Conservation (phyloP, 345 rosid genomes). For the Barbarea vulgaris region DNA sequence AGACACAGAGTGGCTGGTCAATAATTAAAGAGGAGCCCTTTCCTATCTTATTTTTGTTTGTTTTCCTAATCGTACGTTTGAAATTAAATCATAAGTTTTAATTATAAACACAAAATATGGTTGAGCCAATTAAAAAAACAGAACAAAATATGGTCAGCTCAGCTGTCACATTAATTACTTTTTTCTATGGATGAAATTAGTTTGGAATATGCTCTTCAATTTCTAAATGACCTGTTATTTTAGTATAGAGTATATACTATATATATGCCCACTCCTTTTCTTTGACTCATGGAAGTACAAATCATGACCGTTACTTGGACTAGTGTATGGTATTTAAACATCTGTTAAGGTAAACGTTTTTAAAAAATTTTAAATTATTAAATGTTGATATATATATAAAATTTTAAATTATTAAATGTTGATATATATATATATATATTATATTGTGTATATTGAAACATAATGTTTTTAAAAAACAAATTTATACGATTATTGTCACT, state of each 20-base stretch:
- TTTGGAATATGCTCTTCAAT: constrained; percentile 29
- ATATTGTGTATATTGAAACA: not conserved
- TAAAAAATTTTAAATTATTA: not conserved
- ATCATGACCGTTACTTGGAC: not conserved
- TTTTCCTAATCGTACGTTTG: constrained; percentile 23
- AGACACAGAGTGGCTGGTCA: constrained; percentile 26
- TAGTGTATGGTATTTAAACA: not conserved
- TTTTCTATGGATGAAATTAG: constrained; percentile 23
- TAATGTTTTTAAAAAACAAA: no score
- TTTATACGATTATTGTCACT: no score
- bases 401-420: no score
- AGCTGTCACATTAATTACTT: constrained; percentile 10
- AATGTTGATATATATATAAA: not conserved
- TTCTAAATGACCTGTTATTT: constrained; percentile 30
- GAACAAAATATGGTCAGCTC: constrained; percentile 5
- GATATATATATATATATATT: not conserved
- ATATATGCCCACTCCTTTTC: constrained; percentile 26
- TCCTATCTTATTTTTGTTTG: not conserved
- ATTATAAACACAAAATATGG: not conserved
- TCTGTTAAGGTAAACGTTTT: not conserved
- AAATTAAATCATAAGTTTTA: not conserved
- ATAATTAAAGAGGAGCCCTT: constrained; percentile 24
- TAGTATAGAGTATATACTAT: constrained; percentile 15
- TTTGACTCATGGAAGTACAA: constrained; percentile 8
- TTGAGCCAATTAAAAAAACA: not conserved